These are phyloP conservation scores for Scutellaria minor DNA, from an alignment of 257 asterid genomes.

Conservation along the genomic window DNA sequence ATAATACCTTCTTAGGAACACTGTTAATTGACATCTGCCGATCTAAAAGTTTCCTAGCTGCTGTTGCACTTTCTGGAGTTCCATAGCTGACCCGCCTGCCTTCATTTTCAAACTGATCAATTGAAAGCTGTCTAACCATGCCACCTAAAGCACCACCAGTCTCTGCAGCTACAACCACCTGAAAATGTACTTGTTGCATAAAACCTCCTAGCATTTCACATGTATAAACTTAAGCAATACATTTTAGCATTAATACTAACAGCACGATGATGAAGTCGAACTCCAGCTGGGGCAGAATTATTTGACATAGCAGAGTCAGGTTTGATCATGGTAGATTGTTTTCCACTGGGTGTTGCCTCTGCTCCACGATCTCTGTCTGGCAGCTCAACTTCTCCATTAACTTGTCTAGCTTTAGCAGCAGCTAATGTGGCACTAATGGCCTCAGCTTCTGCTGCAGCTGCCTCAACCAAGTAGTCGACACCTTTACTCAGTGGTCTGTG, in stretches of 20 bases:
- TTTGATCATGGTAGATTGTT: slow-evolving; percentile 71
- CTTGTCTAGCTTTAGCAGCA: slow-evolving; percentile 95
- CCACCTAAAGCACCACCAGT: slow-evolving; percentile 86
- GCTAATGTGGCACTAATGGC: slow-evolving; percentile 89
- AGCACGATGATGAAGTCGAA: slow-evolving; percentile 96
- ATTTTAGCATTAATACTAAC: slow-evolving; percentile 52
- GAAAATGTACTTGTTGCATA: slow-evolving; percentile 39
- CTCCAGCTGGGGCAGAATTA: slow-evolving; percentile 75
- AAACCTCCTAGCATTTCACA: slow-evolving; percentile 29
- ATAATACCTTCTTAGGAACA: slow-evolving; percentile 84
- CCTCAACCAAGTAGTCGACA: slow-evolving; percentile 91
- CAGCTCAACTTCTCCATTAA: slow-evolving; percentile 82
- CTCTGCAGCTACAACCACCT: slow-evolving; percentile 86
- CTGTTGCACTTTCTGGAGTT: slow-evolving; percentile 96
- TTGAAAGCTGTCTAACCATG: slow-evolving; percentile 80
- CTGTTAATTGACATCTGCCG: slow-evolving; percentile 93
- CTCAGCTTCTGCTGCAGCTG: slow-evolving; percentile 98
- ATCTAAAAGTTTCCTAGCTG: slow-evolving; percentile 92
- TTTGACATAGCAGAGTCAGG: slow-evolving; percentile 67
- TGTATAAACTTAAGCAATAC: background rate
- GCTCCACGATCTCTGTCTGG: slow-evolving; percentile 96
- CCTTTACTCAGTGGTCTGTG: slow-evolving; percentile 76
- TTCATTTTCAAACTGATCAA: slow-evolving; percentile 82
- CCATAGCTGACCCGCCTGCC: slow-evolving; percentile 91
- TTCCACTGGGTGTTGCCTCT: slow-evolving; percentile 94